Conservation (phyloP, 2,329 filamentous ascomycete genomes). For the Paraconiothyrium sp. region DNA sequence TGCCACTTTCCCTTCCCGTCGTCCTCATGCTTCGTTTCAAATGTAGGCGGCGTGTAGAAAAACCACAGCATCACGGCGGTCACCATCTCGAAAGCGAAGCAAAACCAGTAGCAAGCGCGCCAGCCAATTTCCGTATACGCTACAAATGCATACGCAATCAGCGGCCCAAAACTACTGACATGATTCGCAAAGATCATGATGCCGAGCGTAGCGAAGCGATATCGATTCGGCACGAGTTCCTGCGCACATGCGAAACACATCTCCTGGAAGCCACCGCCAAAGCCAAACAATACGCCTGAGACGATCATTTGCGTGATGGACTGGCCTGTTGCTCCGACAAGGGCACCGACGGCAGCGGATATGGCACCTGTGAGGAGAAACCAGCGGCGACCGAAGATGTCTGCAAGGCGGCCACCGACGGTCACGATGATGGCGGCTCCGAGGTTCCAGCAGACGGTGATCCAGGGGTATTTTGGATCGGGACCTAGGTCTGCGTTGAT, state of each 20-base stretch:
- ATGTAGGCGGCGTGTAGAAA: conserved; percentile 41
- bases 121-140: conserved; percentile 39
- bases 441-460: conserved; percentile 41
- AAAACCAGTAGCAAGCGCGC: conserved; percentile 48
- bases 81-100: conserved; percentile 41
- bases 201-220: conserved; percentile 42
- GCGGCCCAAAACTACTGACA: conserved; percentile 40
- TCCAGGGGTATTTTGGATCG: conserved; percentile 49
- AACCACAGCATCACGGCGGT: conserved; percentile 43
- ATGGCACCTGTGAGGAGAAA: conserved; percentile 47
- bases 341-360: conserved; percentile 32
- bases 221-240: conserved; percentile 41
- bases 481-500: conserved; percentile 50
- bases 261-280: conserved; percentile 37
- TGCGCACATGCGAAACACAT: conserved; percentile 38
- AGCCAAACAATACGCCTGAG: conserved; percentile 34
- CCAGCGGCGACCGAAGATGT: conserved; percentile 40
- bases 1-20: conserved; percentile 38
- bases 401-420: conserved; percentile 40
- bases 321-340: conserved; percentile 37
- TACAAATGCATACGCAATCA: conserved; percentile 48
- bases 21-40: conserved; percentile 40
- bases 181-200: conserved; percentile 45
- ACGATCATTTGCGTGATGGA: conserved; percentile 39
- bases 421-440: conserved; percentile 48